Percentiles rank a stretch among this genome's conserved stretches.
Evolutionary conservation across 129 eudicot genomes (phyloP).

Genomic region (Helianthus tuberosus): DNA sequence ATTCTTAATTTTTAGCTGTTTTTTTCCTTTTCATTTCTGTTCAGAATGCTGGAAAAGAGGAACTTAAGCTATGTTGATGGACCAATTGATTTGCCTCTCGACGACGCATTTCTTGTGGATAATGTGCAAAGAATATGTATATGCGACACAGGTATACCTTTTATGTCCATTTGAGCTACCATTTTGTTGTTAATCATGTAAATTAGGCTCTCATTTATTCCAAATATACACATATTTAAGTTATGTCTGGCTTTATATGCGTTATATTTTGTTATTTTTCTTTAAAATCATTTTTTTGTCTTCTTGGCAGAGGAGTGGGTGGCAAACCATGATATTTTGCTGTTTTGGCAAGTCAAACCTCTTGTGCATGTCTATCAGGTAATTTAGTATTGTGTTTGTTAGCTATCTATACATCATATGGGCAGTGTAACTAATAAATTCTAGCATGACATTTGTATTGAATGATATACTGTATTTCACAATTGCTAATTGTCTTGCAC

Average conservation of each 20-base stretch:
- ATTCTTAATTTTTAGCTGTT: slow-evolving; percentile 8
- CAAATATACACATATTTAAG: not conserved
- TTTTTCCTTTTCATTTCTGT: not conserved
- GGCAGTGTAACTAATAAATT: not conserved
- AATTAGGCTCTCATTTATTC: not conserved
- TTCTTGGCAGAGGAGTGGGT: slow-evolving; percentile 78
- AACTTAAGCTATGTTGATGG: slow-evolving; percentile 87
- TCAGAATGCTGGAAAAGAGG: slow-evolving; percentile 91
- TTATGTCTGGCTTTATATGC: not conserved
- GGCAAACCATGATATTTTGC: slow-evolving; percentile 68
- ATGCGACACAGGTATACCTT: slow-evolving; percentile 83
- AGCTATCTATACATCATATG: slow-evolving; percentile 7
- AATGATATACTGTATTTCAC: not conserved
- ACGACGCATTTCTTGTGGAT: slow-evolving; percentile 67
- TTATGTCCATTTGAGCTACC: not conserved
- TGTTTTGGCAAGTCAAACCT: slow-evolving; percentile 99
- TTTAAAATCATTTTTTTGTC: not conserved
- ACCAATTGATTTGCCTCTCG: slow-evolving; percentile 70
- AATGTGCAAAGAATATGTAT: slow-evolving; percentile 75
- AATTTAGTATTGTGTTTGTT: slow-evolving; percentile 15
- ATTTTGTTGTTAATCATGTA: slow-evolving; percentile 3
- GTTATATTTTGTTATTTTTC: slow-evolving; percentile 7
- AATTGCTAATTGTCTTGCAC: not conserved
- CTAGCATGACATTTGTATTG: not conserved
- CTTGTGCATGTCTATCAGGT: slow-evolving; percentile 96